Base-by-base conservation (phyloP, 176 grass and related monocot genomes). In the Chloris gayana region DNA sequence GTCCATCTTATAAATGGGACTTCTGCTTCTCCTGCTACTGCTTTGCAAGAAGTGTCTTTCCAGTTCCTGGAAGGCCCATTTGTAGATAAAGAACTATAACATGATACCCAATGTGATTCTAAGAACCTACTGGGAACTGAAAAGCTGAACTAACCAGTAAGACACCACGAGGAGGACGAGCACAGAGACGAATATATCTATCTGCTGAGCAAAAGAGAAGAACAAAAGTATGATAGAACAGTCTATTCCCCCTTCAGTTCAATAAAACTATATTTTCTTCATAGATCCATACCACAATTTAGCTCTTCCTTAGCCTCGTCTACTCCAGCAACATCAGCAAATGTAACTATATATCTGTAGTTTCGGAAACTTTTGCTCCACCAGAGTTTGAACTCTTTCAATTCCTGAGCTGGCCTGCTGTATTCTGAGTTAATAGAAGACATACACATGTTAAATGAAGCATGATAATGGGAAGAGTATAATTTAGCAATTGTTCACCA, bases 1-100 rank as follows among this genome's bases (percentile, higher is more conserved):
- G n/a, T n/a, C n/a, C 96, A 99, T 83, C 96, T 99, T 88, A 99
- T 99, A 70, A 99, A 99, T 72, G 96, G 96, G 58, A 99, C 96
- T 82, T 99, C 96, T 10, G 96, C 96, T 91, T 99, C 96, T 61
- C 96, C 96, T 56, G 96, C 96, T 81, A 99, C 96, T 6, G 96
- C 96, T 87, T 99, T 99, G 96, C 96, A 61, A 99, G 88, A 79
- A 99, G 96, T 61, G 96, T 99, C 77, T 99, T 99, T 82, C 96
- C 96, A 69, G 96, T 99, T 30, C 96, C 96, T 83, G 96, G 96
- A 71, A 99, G 91, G 51, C 96, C 96, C 75, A 99, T 88, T 92
- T 99, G 81, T 76, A 81, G 9, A 78, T 60, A 91, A 78, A 67
- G 65, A 82, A 91, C 60, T 82, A 35, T 14, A 74, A 27, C 80